Base-by-base conservation (phyloP, 1,284 basidiomycete species). In the Kwoniella shivajii region DNA sequence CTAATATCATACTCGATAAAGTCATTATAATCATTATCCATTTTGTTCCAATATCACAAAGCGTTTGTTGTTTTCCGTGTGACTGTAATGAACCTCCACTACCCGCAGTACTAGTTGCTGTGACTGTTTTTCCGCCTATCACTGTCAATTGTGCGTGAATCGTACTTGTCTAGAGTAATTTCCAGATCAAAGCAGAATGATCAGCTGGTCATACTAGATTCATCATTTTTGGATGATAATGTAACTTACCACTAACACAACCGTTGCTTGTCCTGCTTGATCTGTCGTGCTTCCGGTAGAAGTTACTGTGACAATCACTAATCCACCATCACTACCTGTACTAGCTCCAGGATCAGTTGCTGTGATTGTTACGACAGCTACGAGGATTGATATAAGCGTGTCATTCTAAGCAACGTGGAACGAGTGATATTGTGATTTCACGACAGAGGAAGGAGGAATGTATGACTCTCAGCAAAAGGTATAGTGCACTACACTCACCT, bases 321-420 rank as follows among this genome's bases (percentile, higher is more conserved):
- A 24, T 2, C 63, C 63, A 11, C 63, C 63, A 33, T 61, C 50
- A 34, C 52, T 59, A 9, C 57, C 63, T 22, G 57, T 52, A 2
- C 54, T 54, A 7, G 60, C 63, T 13, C 48, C 60, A 3, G 63
- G 48, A 42, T 65, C 53, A 13, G 63, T 65, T 6, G 57, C 63
- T n/a, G 63, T 65, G 14, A 65, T 50, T 3, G 60, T 62, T 5
- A 65, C 63, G 18, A 62, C 52, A 18, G 51, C 59, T 46, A 61
- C 41, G 39, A 20, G 29, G 29, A 22, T 26, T 39, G 5, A 6
- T 34, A 14, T 14, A 26, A 36, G 33, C 18, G 7, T 18, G 4
- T 24, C 31, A 24, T 16, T 11, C 2, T 1, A 24, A 22, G 22
- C 24, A 36, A 14, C 11, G 18, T 4, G 43, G 6, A 27, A 27